A percentile compares a stretch with the other conserved stretches of the same genome.
These are phyloP conservation scores for rapeseed (Brassica napus) DNA, from an alignment of 345 rosid species.

Conservation along the genomic window DNA sequence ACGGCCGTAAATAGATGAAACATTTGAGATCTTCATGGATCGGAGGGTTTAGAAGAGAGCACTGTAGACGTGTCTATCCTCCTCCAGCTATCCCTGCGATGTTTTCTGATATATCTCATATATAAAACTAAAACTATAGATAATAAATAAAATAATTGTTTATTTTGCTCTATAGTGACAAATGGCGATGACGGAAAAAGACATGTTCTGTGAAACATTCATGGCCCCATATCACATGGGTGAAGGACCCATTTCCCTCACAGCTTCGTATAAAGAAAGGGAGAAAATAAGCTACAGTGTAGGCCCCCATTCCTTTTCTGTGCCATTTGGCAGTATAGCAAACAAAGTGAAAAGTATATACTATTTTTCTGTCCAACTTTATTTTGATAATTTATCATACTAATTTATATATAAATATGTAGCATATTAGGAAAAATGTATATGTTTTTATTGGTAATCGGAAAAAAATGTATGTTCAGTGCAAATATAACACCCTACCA, in stretches of 20 bases:
- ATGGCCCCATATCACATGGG: constrained; percentile 36
- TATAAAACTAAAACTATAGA: not conserved
- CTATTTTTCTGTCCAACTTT: not conserved
- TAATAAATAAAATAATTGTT: not conserved
- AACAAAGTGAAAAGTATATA: not conserved
- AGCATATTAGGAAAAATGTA: not conserved
- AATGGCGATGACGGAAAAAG: constrained; percentile 35
- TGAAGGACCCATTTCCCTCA: not conserved
- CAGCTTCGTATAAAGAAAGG: constrained; percentile 30
- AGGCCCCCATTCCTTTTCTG: constrained; percentile 20
- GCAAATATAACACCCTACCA: not conserved
- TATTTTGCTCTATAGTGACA: not conserved
- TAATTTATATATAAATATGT: not conserved
- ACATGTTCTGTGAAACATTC: constrained; percentile 22
- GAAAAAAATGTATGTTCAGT: not conserved
- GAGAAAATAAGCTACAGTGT: constrained; percentile 24
- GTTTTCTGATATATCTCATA: not conserved
- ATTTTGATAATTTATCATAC: not conserved
- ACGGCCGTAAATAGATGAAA: not conserved
- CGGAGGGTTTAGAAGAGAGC: not conserved
- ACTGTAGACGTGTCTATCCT: not conserved
- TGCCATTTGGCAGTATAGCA: constrained; percentile 18
- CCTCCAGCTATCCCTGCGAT: not conserved
- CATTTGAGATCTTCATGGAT: not conserved
- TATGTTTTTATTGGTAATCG: too few species aligned